Base-by-base conservation (phyloP, 2,329 filamentous ascomycete genomes). In the Seiridium cupressi region DNA sequence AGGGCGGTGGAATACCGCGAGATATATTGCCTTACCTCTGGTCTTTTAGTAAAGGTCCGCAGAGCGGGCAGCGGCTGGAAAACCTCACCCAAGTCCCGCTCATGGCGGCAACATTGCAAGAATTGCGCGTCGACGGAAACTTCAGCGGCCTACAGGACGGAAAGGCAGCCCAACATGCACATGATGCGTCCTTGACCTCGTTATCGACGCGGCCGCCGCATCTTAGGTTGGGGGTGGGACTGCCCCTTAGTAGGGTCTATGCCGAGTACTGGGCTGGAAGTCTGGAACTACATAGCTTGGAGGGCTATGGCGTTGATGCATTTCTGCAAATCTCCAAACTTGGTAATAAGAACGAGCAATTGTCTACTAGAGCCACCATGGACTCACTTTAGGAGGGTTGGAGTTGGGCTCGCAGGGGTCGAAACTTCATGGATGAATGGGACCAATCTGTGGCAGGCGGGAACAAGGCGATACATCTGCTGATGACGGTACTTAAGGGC, bases 221-320 rank as follows among this genome's bases (percentile, higher is more conserved):
- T 71, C 79, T 98, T 62, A 86, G 92, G 9, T 82, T 99, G 1
- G 95, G 95, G 3, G 96, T 99, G 84, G 95, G 95, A 1, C 76
- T 99, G 56, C 95, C 95, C 0, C 88, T 99, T 77, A 97, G 93
- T 69, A 86, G 92, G 63, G 91, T 98, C 3, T 99, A 98, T 74
- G 93, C 94, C 35, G 94, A 98, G 75, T 98, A 98, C 75, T 99
- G 95, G 95, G 95, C 95, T 3, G 95, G 95, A 32, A 95, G 86
- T 68, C 79, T 99, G 7, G 91, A 97, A 69, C 76, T 98, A 61
- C 94, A 98, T 73, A 97, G 91, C 70, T 79, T 99, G 6, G 94
- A 97, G 72, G 96, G 95, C 0, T 98, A 97, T 72, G 95, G 95
- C 11, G 92, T 96, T 5, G 95, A 99, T 77, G 93, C 91, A 0